Evolutionary conservation across 352 stramenopile genomes (phyloP).

Genomic region (Bremia lactucae): DNA sequence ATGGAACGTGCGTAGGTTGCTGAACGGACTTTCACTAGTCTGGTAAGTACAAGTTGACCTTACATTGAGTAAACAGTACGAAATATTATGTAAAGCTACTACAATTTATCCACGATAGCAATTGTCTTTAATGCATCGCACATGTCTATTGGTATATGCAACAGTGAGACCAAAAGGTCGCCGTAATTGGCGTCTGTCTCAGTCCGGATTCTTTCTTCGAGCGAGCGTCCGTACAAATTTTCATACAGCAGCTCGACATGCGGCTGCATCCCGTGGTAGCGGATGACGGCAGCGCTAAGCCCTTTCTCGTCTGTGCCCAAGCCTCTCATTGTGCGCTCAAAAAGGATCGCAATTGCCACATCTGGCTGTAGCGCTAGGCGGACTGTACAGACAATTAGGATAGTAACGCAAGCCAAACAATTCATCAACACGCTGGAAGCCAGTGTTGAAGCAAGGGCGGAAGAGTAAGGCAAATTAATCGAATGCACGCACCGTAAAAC

Average conservation of each 20-base stretch:
- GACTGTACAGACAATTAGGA: constrained; percentile 19
- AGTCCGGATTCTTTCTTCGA: constrained; percentile 41
- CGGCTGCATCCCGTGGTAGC: constrained; percentile 40
- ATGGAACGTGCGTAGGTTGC: too few species aligned
- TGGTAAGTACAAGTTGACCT: too few species aligned
- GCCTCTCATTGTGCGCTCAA: constrained; percentile 51
- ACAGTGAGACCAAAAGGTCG: constrained; percentile 36
- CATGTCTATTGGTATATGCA: constrained; percentile 22
- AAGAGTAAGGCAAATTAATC: neutral
- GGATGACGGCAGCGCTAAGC: constrained; percentile 40
- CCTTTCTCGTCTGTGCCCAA: constrained; percentile 47
- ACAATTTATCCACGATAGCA: too few species aligned
- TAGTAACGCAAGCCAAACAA: constrained; percentile 4
- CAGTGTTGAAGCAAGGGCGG: neutral
- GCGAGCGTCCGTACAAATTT: constrained; percentile 27
- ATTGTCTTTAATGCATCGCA: too few species aligned
- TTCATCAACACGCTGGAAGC: neutral
- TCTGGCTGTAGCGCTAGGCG: constrained; percentile 41
- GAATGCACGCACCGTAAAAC: constrained; percentile 37
- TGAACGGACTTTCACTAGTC: too few species aligned
- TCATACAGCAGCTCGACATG: constrained; percentile 32
- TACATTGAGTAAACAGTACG: too few species aligned
- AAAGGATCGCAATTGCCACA: constrained; percentile 34
- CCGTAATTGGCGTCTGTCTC: constrained; percentile 50
- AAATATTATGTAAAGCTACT: too few species aligned